Base-by-base conservation (phyloP, 257 asterid genomes). In the Prunella vulgaris region DNA sequence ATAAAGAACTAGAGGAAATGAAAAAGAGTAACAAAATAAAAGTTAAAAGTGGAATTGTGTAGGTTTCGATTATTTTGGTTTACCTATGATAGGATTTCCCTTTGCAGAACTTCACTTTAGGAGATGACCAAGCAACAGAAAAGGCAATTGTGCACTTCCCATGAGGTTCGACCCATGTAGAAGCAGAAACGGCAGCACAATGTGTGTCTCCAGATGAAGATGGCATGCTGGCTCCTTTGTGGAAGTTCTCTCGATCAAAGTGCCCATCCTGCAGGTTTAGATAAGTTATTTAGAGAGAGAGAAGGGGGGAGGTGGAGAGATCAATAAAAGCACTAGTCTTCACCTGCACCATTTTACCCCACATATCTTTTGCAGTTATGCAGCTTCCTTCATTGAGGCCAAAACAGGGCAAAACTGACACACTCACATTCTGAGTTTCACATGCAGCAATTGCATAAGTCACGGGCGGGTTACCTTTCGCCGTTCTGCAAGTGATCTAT, bases 171-270 rank as follows among this genome's bases (percentile, higher is more conserved):
- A 94, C 99, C 98, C 99, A 94, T 8, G 98, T 68, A 5, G 97
- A 81, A 72, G 99, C 99, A 68, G 95, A 85, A 66, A 94, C 98
- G n/a, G 97, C 99, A 30, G 99, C 98, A 82, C 99, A 94, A 33
- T 70, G 75, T 13, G 97, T 84, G 52, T 94, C 99, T 64, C 99
- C 98, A 56, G 92, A 88, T 46, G 96, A 89, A 32, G 99, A 91
- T 7, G 97, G 81, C 89, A 91, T 80, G 84, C 90, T 89, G 53
- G 89, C 85, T 28, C 97, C 97, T 69, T 79, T 84, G 76, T 49
- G 79, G 78, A 82, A 91, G 79, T 86, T 89, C 74, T 87, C 99
- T 37, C 80, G 81, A 71, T 94, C 97, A 61, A 94, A 94, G 68
- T 87, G 90, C 66, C 99, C 99, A 77, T 91, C 97, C 98, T 93